A percentile compares a stretch with the other conserved stretches of the same genome.
phyloP scores from a whole-genome alignment of 192 early-diverging fungal genomes.

The Linnemannia exigua region DNA sequence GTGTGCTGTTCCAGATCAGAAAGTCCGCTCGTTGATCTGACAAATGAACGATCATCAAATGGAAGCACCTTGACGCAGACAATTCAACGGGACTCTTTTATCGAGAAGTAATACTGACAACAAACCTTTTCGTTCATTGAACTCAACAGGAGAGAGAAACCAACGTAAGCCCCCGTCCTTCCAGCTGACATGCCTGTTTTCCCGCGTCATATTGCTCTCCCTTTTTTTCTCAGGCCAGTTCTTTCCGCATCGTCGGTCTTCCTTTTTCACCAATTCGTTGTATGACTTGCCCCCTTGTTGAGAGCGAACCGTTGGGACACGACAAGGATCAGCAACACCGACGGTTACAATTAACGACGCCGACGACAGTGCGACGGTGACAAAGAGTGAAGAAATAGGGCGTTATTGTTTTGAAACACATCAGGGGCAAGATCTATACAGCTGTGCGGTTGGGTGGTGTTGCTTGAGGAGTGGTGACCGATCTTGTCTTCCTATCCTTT shows the following conservation, averaged over 20 bases:
- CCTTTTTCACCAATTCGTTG: neutral
- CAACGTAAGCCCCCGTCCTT: neutral
- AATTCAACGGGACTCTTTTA: too few species aligned
- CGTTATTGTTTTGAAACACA: neutral
- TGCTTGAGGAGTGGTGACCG: neutral
- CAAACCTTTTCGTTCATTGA: neutral
- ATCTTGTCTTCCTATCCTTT: neutral
- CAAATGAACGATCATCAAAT: too few species aligned
- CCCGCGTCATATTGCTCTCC: neutral
- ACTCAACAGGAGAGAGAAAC: conserved; percentile 12
- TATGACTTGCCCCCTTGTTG: neutral
- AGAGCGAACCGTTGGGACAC: neutral
- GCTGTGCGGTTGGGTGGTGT: neutral
- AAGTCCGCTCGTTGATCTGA: too few species aligned
- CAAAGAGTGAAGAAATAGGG: neutral
- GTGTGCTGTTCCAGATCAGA: too few species aligned
- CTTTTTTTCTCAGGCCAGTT: neutral
- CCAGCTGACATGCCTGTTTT: too few species aligned
- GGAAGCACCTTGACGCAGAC: too few species aligned
- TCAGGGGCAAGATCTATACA: neutral
- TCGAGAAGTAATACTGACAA: too few species aligned
- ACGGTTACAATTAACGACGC: too few species aligned
- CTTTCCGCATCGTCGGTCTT: neutral
- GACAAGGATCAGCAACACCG: neutral
- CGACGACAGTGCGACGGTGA: neutral